Evolutionary conservation across 139 green algal genomes (phyloP).

Genomic region (Volvox reticuliferus): DNA sequence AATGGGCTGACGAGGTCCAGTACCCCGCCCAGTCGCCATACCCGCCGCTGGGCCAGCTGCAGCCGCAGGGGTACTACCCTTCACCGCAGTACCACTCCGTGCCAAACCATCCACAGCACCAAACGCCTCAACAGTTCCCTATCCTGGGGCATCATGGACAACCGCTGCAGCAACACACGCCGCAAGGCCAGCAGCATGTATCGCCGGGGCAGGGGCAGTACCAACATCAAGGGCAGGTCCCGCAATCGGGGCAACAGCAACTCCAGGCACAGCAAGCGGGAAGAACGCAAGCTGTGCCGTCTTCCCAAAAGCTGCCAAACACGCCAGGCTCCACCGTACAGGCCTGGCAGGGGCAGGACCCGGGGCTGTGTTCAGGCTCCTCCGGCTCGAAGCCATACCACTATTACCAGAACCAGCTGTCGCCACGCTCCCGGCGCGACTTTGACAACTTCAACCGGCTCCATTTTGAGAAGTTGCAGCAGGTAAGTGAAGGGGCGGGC

Average conservation of each 20-base stretch:
- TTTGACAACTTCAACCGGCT: constrained; percentile 42
- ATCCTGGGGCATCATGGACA: neutral
- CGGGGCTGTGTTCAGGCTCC: neutral
- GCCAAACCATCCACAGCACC: neutral
- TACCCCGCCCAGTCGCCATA: too few species aligned
- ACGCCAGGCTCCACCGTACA: neutral
- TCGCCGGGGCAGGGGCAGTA: neutral
- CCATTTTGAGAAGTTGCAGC: constrained; percentile 34
- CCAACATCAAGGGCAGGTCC: constrained; percentile 5
- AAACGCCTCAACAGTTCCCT: neutral
- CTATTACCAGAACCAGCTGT: constrained; percentile 46
- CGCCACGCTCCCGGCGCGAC: constrained; percentile 8
- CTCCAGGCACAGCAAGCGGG: neutral
- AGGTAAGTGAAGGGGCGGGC: neutral
- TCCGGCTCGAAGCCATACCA: constrained; percentile 2
- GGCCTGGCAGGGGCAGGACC: neutral
- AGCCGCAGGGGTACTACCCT: neutral
- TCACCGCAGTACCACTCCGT: neutral
- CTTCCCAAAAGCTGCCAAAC: neutral
- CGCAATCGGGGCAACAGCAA: neutral
- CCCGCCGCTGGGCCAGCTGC: neutral
- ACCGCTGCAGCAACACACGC: neutral
- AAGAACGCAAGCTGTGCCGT: neutral
- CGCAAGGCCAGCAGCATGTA: neutral
- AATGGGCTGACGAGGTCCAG: too few species aligned